These are phyloP conservation scores for Backusella parvicylindrica DNA, from an alignment of 192 early-diverging fungal species.

Conservation along the genomic window DNA sequence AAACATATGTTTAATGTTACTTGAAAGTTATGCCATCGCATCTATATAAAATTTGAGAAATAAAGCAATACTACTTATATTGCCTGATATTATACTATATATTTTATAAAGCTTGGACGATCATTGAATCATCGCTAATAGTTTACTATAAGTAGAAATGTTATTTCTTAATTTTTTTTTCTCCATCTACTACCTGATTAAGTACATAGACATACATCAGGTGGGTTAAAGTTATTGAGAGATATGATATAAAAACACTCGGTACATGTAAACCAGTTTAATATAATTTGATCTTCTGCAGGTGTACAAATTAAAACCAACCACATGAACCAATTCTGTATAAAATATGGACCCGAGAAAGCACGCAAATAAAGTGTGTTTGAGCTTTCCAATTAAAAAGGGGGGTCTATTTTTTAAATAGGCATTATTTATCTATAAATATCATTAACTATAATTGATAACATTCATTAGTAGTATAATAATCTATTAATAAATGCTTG, in stretches of 20 bases:
- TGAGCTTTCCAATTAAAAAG: neutral
- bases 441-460: neutral
- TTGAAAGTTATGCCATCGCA: neutral
- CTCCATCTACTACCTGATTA: neutral
- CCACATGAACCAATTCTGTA: neutral
- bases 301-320: neutral
- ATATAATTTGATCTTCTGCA: neutral
- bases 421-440: neutral
- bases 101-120: neutral
- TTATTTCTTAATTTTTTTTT: neutral
- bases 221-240: neutral
- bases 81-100: neutral
- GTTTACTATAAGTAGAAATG: neutral
- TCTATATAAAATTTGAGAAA: neutral
- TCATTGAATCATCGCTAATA: neutral
- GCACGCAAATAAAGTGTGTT: neutral
- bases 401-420: neutral
- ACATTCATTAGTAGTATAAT: neutral
- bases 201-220: neutral
- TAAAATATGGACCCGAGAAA: neutral
- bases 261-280: neutral
- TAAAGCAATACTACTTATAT: neutral
- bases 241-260: neutral
- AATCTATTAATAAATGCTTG: neutral
- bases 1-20: neutral